A percentile compares a stretch with the other conserved stretches of the same genome.
Conservation (phyloP, 83 land plant genomes). For the Isoetes engelmannii region DNA sequence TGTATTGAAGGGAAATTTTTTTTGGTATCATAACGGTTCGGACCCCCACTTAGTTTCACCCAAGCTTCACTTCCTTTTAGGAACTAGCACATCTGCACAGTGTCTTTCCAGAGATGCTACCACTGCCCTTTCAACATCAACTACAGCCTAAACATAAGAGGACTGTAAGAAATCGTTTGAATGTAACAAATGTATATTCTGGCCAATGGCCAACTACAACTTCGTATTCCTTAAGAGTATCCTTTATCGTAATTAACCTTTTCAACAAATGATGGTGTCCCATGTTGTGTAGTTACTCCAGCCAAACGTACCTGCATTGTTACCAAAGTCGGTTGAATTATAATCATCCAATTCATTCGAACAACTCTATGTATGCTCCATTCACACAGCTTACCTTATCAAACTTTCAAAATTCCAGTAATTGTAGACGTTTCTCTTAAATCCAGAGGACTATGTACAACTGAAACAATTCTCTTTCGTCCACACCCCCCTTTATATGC, state of each 20-base stretch:
- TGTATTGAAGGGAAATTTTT: slow-evolving; percentile 69
- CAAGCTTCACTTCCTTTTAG: slow-evolving; percentile 85
- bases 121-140: slow-evolving; percentile 73
- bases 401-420: slow-evolving; percentile 80
- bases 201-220: slow-evolving; percentile 87
- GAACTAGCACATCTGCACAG: slow-evolving; percentile 63
- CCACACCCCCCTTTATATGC: slow-evolving; percentile 71
- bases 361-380: background rate
- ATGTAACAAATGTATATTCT: slow-evolving; percentile 56
- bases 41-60: no score
- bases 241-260: slow-evolving; percentile 81
- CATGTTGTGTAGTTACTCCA: slow-evolving; percentile 51
- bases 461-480: slow-evolving; percentile 92
- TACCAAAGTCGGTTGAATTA: background rate
- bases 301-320: slow-evolving; percentile 54
- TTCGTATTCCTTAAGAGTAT: slow-evolving; percentile 63
- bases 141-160: slow-evolving; percentile 51
- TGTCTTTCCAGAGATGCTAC: slow-evolving; percentile 84
- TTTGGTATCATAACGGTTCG: slow-evolving; percentile 67
- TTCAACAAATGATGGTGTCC: slow-evolving; percentile 80
- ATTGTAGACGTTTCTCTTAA: slow-evolving; percentile 64
- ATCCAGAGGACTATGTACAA: slow-evolving; percentile 75
- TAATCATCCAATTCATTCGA: background rate
- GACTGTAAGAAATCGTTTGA: slow-evolving; percentile 1
- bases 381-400: slow-evolving; percentile 49